phyloP scores from a whole-genome alignment of 225 moss, liverwort and hornwort species.

The Antitrichia curtipendula region DNA sequence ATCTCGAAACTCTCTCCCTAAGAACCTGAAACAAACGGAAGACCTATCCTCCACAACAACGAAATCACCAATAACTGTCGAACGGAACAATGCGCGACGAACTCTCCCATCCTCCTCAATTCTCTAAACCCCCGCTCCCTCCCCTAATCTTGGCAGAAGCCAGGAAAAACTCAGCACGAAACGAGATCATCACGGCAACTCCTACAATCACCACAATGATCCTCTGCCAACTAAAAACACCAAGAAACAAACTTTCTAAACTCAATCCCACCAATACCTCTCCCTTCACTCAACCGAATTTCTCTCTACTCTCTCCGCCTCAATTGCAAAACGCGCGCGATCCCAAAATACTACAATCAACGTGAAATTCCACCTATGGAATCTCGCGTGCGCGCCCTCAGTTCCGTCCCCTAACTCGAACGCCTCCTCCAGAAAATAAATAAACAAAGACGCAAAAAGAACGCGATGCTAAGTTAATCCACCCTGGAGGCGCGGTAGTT shows the following conservation, averaged over 20 bases:
- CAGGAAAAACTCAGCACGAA: background rate
- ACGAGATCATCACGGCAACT: background rate
- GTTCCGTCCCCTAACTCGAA: background rate
- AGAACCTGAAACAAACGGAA: background rate
- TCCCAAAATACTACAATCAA: background rate
- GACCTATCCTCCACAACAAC: background rate
- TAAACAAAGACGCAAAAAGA: background rate
- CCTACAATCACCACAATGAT: background rate
- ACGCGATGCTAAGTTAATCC: background rate
- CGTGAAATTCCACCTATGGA: background rate
- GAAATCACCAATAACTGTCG: conserved; percentile 5
- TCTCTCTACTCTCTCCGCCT: background rate
- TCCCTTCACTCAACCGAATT: background rate
- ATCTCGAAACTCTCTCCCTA: background rate
- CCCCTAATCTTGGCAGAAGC: conserved; percentile 6
- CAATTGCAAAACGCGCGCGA: conserved; percentile 2
- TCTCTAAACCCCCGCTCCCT: conserved; percentile 23
- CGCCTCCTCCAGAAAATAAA: background rate
- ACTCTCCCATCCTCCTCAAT: conserved; percentile 8
- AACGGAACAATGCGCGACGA: conserved; percentile 5
- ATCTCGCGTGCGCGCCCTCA: background rate
- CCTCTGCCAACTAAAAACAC: background rate
- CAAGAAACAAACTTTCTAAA: background rate
- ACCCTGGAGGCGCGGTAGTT: background rate
- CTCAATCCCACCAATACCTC: background rate